Conservation (phyloP, 1,139 yeast species). For the Taphrina betulina region DNA sequence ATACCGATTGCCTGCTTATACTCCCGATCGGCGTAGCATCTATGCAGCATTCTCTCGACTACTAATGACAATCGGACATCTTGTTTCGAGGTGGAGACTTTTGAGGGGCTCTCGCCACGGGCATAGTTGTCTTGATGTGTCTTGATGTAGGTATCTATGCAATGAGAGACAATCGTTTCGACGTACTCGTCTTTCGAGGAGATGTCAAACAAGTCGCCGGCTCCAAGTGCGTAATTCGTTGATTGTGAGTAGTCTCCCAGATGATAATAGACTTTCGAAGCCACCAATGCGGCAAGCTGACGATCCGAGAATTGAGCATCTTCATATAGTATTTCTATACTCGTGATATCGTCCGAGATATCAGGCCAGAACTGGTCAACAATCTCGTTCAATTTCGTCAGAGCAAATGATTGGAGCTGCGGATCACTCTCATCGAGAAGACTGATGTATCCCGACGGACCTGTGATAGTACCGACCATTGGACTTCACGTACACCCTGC, state of each 20-base stretch:
- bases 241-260: slow-evolving; percentile 92
- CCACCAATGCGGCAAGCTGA: slow-evolving; percentile 82
- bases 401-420: slow-evolving; percentile 76
- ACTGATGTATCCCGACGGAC: slow-evolving; percentile 57
- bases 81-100: slow-evolving; percentile 44
- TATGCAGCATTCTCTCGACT: slow-evolving; percentile 81
- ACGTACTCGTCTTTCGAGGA: slow-evolving; percentile 76
- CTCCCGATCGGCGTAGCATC: slow-evolving; percentile 72
- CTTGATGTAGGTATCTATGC: slow-evolving; percentile 71
- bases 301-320: slow-evolving; percentile 74
- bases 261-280: slow-evolving; percentile 92
- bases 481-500: too few species aligned
- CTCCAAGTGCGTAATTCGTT: slow-evolving; percentile 80
- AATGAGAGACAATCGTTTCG: slow-evolving; percentile 74
- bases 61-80: slow-evolving; percentile 66
- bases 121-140: slow-evolving; percentile 70
- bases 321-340: slow-evolving; percentile 86
- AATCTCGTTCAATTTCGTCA: slow-evolving; percentile 71
- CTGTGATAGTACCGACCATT: slow-evolving; percentile 12
- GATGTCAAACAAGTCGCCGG: slow-evolving; percentile 77
- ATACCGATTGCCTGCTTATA: slow-evolving; percentile 78
- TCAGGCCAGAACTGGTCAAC: slow-evolving; percentile 98
- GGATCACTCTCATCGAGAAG: slow-evolving; percentile 78
- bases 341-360: slow-evolving; percentile 83
- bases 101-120: slow-evolving; percentile 44